Evolutionary conservation across 1,139 yeast species (phyloP), one percentile per base, ranked within the genome.

Genomic region (Hemisphaericaspora xylofermentans): DNA sequence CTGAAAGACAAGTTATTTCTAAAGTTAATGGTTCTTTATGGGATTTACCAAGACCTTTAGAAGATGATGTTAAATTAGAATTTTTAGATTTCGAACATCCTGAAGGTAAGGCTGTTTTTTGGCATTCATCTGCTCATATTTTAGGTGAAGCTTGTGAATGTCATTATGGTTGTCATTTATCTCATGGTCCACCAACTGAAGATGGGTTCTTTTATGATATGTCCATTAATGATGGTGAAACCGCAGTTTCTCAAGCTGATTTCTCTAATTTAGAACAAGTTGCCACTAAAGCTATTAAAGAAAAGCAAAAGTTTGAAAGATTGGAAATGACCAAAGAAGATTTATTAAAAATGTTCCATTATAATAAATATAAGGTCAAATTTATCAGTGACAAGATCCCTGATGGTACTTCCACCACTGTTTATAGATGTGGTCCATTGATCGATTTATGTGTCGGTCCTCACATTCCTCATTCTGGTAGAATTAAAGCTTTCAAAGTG

Each of bases 71-170:
- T 38, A 63, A 67, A 35, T 72, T 94, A 51, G 94, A 88, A 62
- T 85, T 89, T 56, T 67, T 70, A 48, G 78, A 72, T 50, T 94
- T 94, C 43, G 77, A 71, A 18, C 71, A 68, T 49, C 88, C 88
- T 17, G 98, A 91, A 61, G 98, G 98, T 64, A 88, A 84, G 63
- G 82, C 82, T 51, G 98, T 93, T 36, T 94, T 94, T 70, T 94
- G 98, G 98, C 99, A 94, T 66, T 93, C 98, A 4, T 85, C 96
- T 53, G 99, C 99, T 43, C 99, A 94, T 68, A 93, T 94, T 46
- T 75, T 94, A 54, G 99, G 99, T 66, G 98, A 94, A 71, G 94
- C 98, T 39, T 85, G 96, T 71, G 99, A 94, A 71, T 86, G 96
- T 64, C 94, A 88, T 65, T 76, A 84, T 63, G 98, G 97, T 50